phyloP scores from a whole-genome alignment of 2,329 filamentous ascomycete genomes.

The Epichloe typhina region DNA sequence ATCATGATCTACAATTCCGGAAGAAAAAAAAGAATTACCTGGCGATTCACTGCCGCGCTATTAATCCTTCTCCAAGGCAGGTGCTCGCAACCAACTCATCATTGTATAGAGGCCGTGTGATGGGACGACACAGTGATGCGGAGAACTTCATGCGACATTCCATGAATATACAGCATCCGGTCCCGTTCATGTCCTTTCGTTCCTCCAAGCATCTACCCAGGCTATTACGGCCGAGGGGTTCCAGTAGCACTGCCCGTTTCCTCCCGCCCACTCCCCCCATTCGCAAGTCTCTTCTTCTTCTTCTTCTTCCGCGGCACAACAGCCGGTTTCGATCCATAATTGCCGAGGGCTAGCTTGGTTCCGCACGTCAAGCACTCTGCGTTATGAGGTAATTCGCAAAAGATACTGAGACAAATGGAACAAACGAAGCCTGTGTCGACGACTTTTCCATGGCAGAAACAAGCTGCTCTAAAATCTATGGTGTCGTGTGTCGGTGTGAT shows the following conservation, averaged over 20 bases:
- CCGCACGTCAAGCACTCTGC: slow-evolving; percentile 74
- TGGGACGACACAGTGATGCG: too few species aligned
- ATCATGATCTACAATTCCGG: slow-evolving; percentile 1
- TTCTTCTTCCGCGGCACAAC: slow-evolving; percentile 60
- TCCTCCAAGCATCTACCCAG: not conserved
- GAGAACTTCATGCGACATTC: too few species aligned
- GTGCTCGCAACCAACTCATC: not conserved
- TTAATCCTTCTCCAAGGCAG: not conserved
- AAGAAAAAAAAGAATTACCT: too few species aligned
- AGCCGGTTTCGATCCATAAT: slow-evolving; percentile 64
- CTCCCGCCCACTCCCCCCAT: slow-evolving; percentile 34
- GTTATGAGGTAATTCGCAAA: slow-evolving; percentile 52
- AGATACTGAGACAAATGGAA: slow-evolving; percentile 91
- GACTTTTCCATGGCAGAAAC: slow-evolving; percentile 87
- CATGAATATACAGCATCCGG: not conserved
- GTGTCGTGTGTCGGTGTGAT: slow-evolving; percentile 69
- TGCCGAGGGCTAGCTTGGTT: slow-evolving; percentile 61
- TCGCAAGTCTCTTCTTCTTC: slow-evolving; percentile 56
- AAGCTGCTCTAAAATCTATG: slow-evolving; percentile 95
- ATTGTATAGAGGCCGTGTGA: too few species aligned
- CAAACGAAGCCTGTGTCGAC: slow-evolving; percentile 92
- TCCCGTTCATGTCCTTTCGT: not conserved
- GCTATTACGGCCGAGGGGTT: slow-evolving; percentile 36
- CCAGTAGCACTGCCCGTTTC: slow-evolving; percentile 47
- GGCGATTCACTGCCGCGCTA: too few species aligned